Evolutionary conservation across 164 flowering plant genomes (phyloP).

Genomic region (Stephania japonica): DNA sequence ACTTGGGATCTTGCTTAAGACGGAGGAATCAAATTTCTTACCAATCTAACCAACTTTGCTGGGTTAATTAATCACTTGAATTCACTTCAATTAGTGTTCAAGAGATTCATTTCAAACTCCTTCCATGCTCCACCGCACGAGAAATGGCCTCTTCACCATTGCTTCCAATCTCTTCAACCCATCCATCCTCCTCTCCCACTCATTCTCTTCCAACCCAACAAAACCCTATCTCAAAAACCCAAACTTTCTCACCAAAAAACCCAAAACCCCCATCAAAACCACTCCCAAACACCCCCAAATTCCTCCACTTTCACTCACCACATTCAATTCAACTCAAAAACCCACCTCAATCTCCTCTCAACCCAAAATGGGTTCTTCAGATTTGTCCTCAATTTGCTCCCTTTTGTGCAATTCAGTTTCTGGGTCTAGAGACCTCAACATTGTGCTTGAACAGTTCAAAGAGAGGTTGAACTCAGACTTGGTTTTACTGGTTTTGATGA

Average conservation of each 20-base stretch:
- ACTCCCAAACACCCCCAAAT: conserved; percentile 1
- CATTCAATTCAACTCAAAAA: conserved; percentile 11
- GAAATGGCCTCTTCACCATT: conserved; percentile 15
- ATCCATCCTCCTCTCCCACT: conserved; percentile 1
- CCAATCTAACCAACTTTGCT: too few relatives aligned
- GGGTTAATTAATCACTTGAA: too few relatives aligned
- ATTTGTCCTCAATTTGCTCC: conserved; percentile 21
- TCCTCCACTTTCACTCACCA: background rate
- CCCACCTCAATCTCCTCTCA: background rate
- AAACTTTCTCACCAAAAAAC: conserved; percentile 1
- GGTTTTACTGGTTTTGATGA: conserved; percentile 31
- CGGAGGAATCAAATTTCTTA: too few relatives aligned
- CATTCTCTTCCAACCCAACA: conserved; percentile 12
- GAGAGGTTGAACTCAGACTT: conserved; percentile 25
- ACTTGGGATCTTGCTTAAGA: too few relatives aligned
- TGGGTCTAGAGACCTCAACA: conserved; percentile 15
- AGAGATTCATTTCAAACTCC: background rate
- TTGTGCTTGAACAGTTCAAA: conserved; percentile 24
- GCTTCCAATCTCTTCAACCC: conserved; percentile 10
- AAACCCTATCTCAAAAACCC: background rate
- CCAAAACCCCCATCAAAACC: conserved; percentile 3
- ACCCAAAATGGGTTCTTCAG: conserved; percentile 5
- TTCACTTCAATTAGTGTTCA: too few relatives aligned
- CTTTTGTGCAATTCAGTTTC: conserved; percentile 17
- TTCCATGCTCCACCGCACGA: conserved; percentile 11